Base-by-base conservation (phyloP, 352 stramenopile genomes). In the Phytophthora cactorum region DNA sequence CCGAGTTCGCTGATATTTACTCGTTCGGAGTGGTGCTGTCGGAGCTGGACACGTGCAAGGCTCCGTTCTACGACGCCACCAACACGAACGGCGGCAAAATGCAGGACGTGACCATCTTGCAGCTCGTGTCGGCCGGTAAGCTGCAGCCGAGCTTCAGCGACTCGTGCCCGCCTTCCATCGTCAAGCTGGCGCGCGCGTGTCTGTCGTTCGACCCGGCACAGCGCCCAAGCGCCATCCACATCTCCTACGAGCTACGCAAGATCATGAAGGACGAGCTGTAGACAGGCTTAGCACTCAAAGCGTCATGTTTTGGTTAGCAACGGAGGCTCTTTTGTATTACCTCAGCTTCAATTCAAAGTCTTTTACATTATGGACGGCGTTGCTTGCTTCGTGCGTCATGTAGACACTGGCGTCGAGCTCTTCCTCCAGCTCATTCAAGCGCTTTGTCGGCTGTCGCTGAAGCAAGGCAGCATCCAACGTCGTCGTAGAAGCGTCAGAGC, bases 221-320 rank as follows among this genome's bases (percentile, higher is more conserved):
- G 11, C 85, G 85, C 55, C 85, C 85, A 46, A 88, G 79, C 52
- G 85, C 85, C 36, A 91, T 93, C 58, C 80, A 92, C 58, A 81
- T 93, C 38, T 89, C 85, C 15, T 93, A 91, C 74, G 78, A 91
- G 66, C 65, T 93, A 59, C 82, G 83, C 47, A 90, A 89, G 65
- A 91, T 93, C 68, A 77, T 91, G 67, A 88, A 86, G 70, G 81
- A 90, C 50, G 78, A 84, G 66, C 67, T 89, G 34, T 89, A 76
- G 71, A 68, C 41, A 27, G 14, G 15, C 9, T 38, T 43, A 22
- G 22, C 31, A 31, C 52, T 50, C 12, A 25, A 31, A 68, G 41
- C 46, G 47, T 47, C 50, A 56, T 70, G 55, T 70, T 62, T 66
- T 71, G 61, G 43, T 6, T 75, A 66, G 46, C 34, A 45, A 63